A percentile compares a stretch with the other conserved stretches of the same genome.
These are phyloP conservation scores for Arthrobotrys entomopaga DNA, from an alignment of 2,329 filamentous ascomycete species.

Conservation along the genomic window DNA sequence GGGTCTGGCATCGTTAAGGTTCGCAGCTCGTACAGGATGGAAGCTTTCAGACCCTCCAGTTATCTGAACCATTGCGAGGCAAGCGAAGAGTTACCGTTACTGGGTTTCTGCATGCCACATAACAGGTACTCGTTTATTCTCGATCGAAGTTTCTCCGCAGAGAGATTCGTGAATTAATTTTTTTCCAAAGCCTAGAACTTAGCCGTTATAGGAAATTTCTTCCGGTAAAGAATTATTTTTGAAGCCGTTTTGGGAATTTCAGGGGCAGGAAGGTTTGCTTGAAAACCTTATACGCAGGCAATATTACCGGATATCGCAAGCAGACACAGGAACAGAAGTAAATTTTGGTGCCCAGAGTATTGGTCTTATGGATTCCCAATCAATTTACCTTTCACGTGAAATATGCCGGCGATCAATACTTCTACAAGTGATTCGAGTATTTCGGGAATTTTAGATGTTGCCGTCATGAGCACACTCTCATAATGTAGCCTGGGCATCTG, in stretches of 20 bases:
- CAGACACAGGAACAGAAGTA: too few species aligned
- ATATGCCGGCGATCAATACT: too few species aligned
- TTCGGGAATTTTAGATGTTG: too few species aligned
- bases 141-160: neutral
- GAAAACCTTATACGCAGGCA: neutral
- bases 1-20: neutral
- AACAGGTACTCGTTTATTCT: too few species aligned
- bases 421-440: too few species aligned
- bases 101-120: neutral
- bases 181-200: neutral
- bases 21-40: neutral
- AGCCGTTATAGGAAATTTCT: neutral
- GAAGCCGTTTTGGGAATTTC: neutral
- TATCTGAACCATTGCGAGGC: neutral
- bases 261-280: neutral
- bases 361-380: too few species aligned
- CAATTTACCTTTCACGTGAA: too few species aligned
- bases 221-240: neutral
- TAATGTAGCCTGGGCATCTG: too few species aligned
- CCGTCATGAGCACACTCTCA: too few species aligned
- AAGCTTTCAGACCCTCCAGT: neutral
- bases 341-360: too few species aligned
- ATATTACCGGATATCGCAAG: too few species aligned
- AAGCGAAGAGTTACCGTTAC: constrained; percentile 1
- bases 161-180: neutral